Base-by-base conservation (phyloP, 2,329 filamentous ascomycete species). In the Colletotrichum siamense region DNA sequence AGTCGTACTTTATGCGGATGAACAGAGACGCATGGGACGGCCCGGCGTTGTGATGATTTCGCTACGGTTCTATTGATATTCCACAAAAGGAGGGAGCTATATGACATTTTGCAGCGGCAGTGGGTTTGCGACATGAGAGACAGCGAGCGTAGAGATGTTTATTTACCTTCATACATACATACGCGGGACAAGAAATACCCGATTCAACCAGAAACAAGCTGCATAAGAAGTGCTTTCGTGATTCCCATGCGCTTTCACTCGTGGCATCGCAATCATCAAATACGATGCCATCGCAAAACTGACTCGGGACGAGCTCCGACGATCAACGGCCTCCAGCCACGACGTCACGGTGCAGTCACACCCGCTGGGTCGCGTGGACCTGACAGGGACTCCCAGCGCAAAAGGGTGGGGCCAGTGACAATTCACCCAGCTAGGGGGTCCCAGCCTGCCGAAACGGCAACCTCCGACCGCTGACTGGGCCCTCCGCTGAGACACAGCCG, bases 1-100 rank as follows among this genome's bases (percentile, higher is more conserved):
- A 98, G 83, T 93, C 95, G 8, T 98, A 96, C 85, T 90, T 96
- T 77, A 94, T 98, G 85, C 94, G 94, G 81, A 90, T 98, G 78
- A 90, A 92, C 73, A 90, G 96, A 76, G 96, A 98, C 79, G 91
- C 90, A 24, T 99, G 96, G 94, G 91, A 94, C 62, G 92, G 92
- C 0, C 95, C 95, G 16, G 88, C 87, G 6, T 79, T 94, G 34
- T 94, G 79, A 85, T 30, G 28, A 7, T 34, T 10, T 3, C 1
- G 1, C 26, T n/a, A 22, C n/a, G 52, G 18, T 61, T 22, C 13
- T 8, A 22, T 57, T 39, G 12, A n/a, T 5, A 8, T 52, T 49
- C 15, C 3, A 13, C 5, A 68, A 68, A 59, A 59, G 65, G 49
- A 4, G 67, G 55, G 2, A 32, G 55, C 32, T 22, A 24, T 32